phyloP scores from a whole-genome alignment of 805 yeast genomes.

The Cyberlindnera galapagoensis region DNA sequence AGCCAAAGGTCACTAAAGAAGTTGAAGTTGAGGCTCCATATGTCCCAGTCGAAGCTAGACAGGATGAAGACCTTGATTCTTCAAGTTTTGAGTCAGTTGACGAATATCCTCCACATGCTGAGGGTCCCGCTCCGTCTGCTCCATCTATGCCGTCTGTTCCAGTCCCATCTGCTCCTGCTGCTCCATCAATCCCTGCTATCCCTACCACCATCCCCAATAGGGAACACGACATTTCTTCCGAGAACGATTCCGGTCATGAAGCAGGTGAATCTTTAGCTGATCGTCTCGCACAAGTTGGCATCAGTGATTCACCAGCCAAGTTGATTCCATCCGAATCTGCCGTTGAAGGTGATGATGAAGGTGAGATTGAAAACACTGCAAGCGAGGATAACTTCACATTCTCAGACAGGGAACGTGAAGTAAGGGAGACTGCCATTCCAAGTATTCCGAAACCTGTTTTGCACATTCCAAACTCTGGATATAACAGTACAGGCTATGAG shows the following conservation, averaged over 20 bases:
- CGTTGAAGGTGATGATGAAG: constrained; percentile 26
- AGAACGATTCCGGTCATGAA: too few relatives aligned
- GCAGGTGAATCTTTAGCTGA: constrained; percentile 10
- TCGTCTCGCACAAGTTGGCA: constrained; percentile 13
- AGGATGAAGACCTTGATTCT: neutral
- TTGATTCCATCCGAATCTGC: constrained; percentile 21
- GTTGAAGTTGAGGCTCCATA: constrained; percentile 7
- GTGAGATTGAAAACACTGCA: constrained; percentile 22
- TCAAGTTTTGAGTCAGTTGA: constrained; percentile 1
- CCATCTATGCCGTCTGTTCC: neutral
- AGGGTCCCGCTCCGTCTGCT: neutral
- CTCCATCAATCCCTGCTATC: neutral
- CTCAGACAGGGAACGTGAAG: constrained; percentile 19
- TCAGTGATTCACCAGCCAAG: constrained; percentile 7
- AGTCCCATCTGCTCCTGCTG: too few relatives aligned
- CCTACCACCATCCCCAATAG: too few relatives aligned
- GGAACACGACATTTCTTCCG: too few relatives aligned
- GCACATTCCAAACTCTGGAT: constrained; percentile 10
- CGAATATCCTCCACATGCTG: neutral
- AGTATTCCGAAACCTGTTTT: constrained; percentile 6
- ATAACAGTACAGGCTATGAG: constrained; percentile 54
- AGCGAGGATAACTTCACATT: constrained; percentile 17
- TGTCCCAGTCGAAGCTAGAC: neutral
- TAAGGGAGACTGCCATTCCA: constrained; percentile 7
- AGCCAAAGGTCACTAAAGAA: too few relatives aligned